Base-by-base conservation (phyloP, 2,329 filamentous ascomycete species). In the Colletotrichum gigasporum region DNA sequence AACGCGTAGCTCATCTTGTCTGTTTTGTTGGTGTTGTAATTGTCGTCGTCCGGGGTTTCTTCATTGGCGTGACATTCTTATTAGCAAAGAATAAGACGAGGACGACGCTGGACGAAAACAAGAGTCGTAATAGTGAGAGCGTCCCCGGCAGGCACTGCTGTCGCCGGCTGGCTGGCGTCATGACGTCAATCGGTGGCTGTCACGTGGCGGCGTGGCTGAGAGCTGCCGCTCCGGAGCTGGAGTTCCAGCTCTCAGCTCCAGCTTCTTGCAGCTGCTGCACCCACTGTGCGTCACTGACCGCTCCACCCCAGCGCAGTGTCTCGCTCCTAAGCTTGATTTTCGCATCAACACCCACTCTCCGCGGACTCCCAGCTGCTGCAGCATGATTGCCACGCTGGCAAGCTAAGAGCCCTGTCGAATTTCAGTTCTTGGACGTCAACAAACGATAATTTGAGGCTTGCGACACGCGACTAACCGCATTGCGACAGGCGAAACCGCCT, bases 1-100 rank as follows among this genome's bases (percentile, higher is more conserved):
- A 69, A 60, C 54, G 68, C 58, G 58, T 64, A 66, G 65, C 61
- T 69, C 69, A 70, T 70, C 4, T 48, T 20, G 6, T 14, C 32
- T 34, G 26, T 37, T 26, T 12, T 8, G 16, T 24, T 30, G 9
- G 9, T 24, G 30, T 26, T 12, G 18, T 42, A 4, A 16, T 30
- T 11, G 11, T 42, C 3, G 28, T 12, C 3, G 12, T 20, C n/a
- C n/a, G n/a, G n/a, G n/a, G n/a, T n/a, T n/a, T n/a, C n/a, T 39
- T 5, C 5, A 35, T 54, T 32, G 34, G n/a, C 32, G 10, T 22
- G 24, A 45, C 24, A 47, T 41, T 47, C 34, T 12, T 11, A 45
- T 39, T 16, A 34, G 18, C 20, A 35, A 26, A 14, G n/a, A 32
- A 32, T 4, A 34, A 51, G 14, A 50, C n/a, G n/a, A 37, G 10